phyloP scores from a whole-genome alignment of 306 rosid genomes.

The Alnus rubra region DNA sequence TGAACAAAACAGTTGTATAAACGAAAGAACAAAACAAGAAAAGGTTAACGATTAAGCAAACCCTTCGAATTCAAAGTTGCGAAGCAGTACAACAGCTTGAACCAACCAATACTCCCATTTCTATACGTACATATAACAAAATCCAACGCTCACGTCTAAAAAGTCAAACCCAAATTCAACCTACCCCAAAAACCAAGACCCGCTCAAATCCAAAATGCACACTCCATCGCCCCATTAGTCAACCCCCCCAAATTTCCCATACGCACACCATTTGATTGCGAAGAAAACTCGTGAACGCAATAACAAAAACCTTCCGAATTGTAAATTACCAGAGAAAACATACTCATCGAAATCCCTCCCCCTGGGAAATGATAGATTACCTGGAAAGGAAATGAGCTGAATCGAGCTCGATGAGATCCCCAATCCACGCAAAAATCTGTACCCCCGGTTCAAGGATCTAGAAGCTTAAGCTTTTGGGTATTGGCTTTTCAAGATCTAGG shows the following conservation, averaged over 20 bases:
- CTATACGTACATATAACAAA: slow-evolving; percentile 3
- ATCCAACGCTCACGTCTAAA: slow-evolving; percentile 11
- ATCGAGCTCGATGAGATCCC: slow-evolving; percentile 28
- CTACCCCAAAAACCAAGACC: slow-evolving; percentile 2
- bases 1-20: too few relatives aligned
- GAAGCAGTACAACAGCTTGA: slow-evolving; percentile 31
- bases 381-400: slow-evolving; percentile 22
- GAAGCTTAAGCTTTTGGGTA: not conserved
- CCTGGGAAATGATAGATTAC: slow-evolving; percentile 26
- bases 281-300: slow-evolving; percentile 4
- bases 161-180: slow-evolving; percentile 31
- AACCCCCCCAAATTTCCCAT: slow-evolving; percentile 30
- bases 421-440: slow-evolving; percentile 27
- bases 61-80: slow-evolving; percentile 14
- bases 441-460: slow-evolving; percentile 32
- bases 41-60: slow-evolving; percentile 10
- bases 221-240: slow-evolving; percentile 23
- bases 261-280: slow-evolving; percentile 10
- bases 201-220: slow-evolving; percentile 33
- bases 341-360: slow-evolving; percentile 1
- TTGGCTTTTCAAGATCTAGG: slow-evolving; percentile 45
- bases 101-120: slow-evolving; percentile 19
- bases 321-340: not conserved
- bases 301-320: slow-evolving; percentile 6
- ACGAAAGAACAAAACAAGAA: not conserved